Evolutionary conservation across 768 basidiomycete genomes (phyloP).

Genomic region (Leccinum truebloodii): DNA sequence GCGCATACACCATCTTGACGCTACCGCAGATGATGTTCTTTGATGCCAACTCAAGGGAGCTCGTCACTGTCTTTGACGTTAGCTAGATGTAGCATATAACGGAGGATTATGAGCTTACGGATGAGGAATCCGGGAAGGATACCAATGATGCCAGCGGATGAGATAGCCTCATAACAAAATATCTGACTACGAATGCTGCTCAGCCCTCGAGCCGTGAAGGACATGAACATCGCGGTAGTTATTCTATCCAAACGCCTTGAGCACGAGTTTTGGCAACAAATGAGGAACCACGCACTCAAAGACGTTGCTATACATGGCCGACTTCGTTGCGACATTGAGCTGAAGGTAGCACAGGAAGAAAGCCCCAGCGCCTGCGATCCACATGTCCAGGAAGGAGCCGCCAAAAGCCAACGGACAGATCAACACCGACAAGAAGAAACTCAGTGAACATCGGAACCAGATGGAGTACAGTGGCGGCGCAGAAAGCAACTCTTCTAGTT

Average conservation of each 20-base stretch:
- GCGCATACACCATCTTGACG: conserved; percentile 87
- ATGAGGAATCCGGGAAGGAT: conserved; percentile 91
- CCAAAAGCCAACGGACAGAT: conserved; percentile 88
- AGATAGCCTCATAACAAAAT: conserved; percentile 92
- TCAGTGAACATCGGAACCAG: conserved; percentile 62
- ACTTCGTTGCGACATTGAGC: conserved; percentile 71
- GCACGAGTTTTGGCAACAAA: background rate
- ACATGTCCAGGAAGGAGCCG: conserved; percentile 83
- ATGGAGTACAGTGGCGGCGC: conserved; percentile 65
- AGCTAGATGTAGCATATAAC: background rate
- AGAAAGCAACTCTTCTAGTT: conserved; percentile 62
- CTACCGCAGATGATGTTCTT: conserved; percentile 85
- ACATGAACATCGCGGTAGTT: conserved; percentile 78
- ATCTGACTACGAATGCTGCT: conserved; percentile 74
- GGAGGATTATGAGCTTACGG: conserved; percentile 42
- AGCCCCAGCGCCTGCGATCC: conserved; percentile 71
- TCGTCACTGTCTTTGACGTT: conserved; percentile 55
- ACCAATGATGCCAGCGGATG: conserved; percentile 82
- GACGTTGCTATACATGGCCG: conserved; percentile 83
- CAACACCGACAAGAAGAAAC: conserved; percentile 69
- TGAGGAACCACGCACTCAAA: conserved; percentile 63
- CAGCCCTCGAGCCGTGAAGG: conserved; percentile 78
- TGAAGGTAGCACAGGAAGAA: conserved; percentile 70
- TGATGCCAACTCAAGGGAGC: conserved; percentile 80
- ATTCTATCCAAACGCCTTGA: conserved; percentile 51